Conservation (phyloP, 2,329 filamentous ascomycete genomes). For the Fusarium humuli region DNA sequence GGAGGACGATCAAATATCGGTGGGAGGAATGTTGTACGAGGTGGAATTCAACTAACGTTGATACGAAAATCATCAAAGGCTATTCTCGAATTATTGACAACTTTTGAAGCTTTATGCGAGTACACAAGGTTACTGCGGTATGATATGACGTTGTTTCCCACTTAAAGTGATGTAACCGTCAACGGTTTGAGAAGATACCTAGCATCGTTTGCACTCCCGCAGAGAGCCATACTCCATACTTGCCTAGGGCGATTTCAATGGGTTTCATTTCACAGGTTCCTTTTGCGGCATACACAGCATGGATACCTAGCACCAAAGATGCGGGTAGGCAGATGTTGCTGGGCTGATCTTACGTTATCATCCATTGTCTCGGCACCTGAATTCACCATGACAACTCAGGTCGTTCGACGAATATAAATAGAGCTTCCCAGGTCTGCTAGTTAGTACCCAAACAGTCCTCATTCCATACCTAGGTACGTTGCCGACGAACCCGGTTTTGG, state of each 20-base stretch:
- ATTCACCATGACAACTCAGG: slow-evolving; percentile 4
- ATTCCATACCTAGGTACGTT: slow-evolving; percentile 4
- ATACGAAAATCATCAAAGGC: slow-evolving; percentile 1
- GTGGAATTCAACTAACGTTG: background rate
- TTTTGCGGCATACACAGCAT: background rate
- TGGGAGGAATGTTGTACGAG: slow-evolving; percentile 21
- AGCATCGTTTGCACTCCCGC: background rate
- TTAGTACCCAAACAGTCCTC: background rate
- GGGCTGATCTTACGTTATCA: background rate
- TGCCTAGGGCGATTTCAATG: too few species aligned
- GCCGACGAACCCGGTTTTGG: background rate
- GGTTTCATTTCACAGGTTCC: background rate
- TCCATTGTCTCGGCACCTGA: slow-evolving; percentile 2
- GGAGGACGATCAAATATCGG: slow-evolving; percentile 18
- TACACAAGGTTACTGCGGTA: slow-evolving; percentile 3
- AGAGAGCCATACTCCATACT: background rate
- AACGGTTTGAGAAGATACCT: background rate
- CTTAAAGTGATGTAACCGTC: slow-evolving; percentile 13
- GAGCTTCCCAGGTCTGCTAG: background rate
- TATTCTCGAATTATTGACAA: background rate
- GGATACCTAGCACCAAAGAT: background rate
- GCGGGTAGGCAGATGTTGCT: background rate
- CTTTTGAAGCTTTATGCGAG: slow-evolving; percentile 5
- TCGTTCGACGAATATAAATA: slow-evolving; percentile 2
- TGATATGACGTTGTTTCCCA: slow-evolving; percentile 30